Percentiles rank a stretch among this genome's conserved stretches.
Conservation (phyloP, 208 protist genomes). For the Acanthamoeba sp. region DNA sequence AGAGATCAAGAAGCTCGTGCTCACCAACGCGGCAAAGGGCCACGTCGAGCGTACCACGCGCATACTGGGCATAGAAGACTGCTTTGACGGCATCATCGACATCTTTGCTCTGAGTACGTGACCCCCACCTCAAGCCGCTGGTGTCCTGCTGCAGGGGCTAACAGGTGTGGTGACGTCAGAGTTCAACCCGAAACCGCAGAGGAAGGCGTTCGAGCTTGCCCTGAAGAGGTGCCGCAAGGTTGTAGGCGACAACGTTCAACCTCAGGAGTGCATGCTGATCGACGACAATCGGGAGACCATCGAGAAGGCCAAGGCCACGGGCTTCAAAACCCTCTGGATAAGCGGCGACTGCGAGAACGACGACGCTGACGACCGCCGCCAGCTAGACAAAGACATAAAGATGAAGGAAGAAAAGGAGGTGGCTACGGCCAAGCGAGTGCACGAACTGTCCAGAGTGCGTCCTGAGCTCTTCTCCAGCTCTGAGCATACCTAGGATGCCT, state of each 20-base stretch:
- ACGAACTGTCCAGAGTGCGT: neutral
- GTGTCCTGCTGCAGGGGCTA: too few species aligned
- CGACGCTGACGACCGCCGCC: neutral
- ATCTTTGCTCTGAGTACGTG: constrained; percentile 32
- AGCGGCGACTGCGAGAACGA: neutral
- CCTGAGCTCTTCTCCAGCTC: neutral
- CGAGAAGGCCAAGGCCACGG: neutral
- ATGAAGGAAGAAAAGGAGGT: neutral
- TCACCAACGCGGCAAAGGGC: constrained; percentile 43
- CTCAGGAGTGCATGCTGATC: neutral
- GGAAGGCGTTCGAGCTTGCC: constrained; percentile 2
- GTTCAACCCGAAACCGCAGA: constrained; percentile 13
- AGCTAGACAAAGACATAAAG: too few species aligned
- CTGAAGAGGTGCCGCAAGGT: neutral
- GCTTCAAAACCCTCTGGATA: constrained; percentile 11
- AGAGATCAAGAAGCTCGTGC: constrained; percentile 17
- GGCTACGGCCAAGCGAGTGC: neutral
- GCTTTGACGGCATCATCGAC: constrained; percentile 38
- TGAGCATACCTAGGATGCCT: too few species aligned
- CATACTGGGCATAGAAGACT: neutral
- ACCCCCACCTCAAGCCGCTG: too few species aligned
- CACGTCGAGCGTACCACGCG: constrained; percentile 9
- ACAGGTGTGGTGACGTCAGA: too few species aligned
- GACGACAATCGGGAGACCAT: constrained; percentile 18
- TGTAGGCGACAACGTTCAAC: neutral